These are phyloP conservation scores for Cucurbita ficifolia DNA, from an alignment of 306 rosid species.

Conservation along the genomic window DNA sequence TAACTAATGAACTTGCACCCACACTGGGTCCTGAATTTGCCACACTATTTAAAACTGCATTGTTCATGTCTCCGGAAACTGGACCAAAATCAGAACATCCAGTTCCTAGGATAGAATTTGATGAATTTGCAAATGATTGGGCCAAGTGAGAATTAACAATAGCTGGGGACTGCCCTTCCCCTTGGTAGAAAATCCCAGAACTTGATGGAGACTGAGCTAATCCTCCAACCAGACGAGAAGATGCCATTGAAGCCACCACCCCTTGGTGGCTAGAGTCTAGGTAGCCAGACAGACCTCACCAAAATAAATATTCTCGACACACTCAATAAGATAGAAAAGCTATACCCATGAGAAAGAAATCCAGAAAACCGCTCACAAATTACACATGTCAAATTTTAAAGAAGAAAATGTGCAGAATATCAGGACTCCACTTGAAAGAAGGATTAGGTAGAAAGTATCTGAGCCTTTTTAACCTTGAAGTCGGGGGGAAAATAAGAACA, in stretches of 20 bases:
- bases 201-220: slow-evolving; percentile 75
- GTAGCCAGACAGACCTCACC: slow-evolving; percentile 65
- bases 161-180: slow-evolving; percentile 73
- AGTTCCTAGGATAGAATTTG: slow-evolving; percentile 60
- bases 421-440: slow-evolving; percentile 2
- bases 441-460: neutral
- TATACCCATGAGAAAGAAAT: slow-evolving; percentile 11
- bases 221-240: slow-evolving; percentile 88
- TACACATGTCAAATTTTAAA: slow-evolving; percentile 6
- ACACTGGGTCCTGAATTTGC: slow-evolving; percentile 89
- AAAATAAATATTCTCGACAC: slow-evolving; percentile 16
- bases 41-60: slow-evolving; percentile 61
- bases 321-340: slow-evolving; percentile 19
- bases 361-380: slow-evolving; percentile 1
- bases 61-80: slow-evolving; percentile 79
- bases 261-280: slow-evolving; percentile 56
- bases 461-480: neutral
- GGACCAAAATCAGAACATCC: slow-evolving; percentile 72
- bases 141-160: slow-evolving; percentile 73
- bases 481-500: neutral
- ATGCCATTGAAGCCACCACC: slow-evolving; percentile 75
- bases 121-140: slow-evolving; percentile 69
- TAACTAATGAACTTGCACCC: slow-evolving; percentile 93
- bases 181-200: slow-evolving; percentile 99
- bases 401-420: neutral